A percentile compares a stretch with the other conserved stretches of the same genome.
These are phyloP conservation scores for Tephrocybe sp. DNA, from an alignment of 768 basidiomycete species.

Conservation along the genomic window DNA sequence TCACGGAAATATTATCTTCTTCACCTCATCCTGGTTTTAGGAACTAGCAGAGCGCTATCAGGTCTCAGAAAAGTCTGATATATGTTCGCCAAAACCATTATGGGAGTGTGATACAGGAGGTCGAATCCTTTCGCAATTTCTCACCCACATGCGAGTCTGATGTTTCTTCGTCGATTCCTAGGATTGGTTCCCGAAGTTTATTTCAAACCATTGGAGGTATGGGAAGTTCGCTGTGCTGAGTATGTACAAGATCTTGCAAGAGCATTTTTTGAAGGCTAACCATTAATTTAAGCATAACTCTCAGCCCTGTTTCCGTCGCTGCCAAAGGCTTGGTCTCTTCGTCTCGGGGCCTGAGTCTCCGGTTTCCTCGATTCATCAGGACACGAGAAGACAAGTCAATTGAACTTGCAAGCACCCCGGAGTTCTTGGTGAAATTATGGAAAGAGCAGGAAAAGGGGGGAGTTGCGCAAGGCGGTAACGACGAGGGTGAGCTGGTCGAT, in stretches of 20 bases:
- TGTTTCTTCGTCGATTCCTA: too few relatives aligned
- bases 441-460: conserved; percentile 52
- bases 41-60: conserved; percentile 60
- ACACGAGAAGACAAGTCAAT: conserved; percentile 70
- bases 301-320: conserved; percentile 83
- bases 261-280: background rate
- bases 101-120: conserved; percentile 71
- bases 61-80: conserved; percentile 43
- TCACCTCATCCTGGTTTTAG: conserved; percentile 17
- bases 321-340: conserved; percentile 56
- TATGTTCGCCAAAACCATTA: conserved; percentile 47
- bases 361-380: conserved; percentile 85
- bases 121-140: conserved; percentile 27
- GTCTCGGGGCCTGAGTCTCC: conserved; percentile 69
- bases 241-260: conserved; percentile 24
- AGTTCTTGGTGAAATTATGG: conserved; percentile 70
- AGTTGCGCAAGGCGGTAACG: conserved; percentile 33
- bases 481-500: conserved; percentile 64
- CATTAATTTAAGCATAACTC: conserved; percentile 55
- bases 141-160: too few relatives aligned
- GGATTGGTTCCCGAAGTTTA: conserved; percentile 66
- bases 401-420: conserved; percentile 69
- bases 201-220: conserved; percentile 73
- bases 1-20: conserved; percentile 11
- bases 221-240: conserved; percentile 87